Conservation (phyloP, 2,329 filamentous ascomycete species). For the Apiospora saccharicola region DNA sequence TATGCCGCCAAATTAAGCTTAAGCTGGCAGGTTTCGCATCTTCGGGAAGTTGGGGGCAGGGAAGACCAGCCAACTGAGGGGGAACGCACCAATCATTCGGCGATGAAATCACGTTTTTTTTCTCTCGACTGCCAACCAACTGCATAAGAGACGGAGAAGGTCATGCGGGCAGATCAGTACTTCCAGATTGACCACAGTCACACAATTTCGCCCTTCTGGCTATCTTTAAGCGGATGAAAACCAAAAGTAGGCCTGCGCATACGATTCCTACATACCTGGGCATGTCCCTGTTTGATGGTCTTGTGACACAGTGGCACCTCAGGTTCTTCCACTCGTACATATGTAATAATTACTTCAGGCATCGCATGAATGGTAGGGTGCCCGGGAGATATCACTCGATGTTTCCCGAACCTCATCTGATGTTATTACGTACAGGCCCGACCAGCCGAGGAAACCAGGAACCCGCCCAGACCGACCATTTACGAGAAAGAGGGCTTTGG, state of each 20-base stretch:
- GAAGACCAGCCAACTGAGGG: background rate
- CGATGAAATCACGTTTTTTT: background rate
- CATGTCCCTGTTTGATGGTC: background rate
- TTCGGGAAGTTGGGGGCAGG: slow-evolving; percentile 20
- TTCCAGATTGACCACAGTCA: background rate
- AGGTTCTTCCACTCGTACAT: background rate
- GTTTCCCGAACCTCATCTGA: background rate
- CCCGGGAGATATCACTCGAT: background rate
- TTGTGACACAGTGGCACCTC: slow-evolving; percentile 3
- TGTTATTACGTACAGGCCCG: background rate
- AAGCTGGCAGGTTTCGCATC: slow-evolving; percentile 25
- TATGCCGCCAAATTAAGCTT: slow-evolving; percentile 30
- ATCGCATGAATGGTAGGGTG: background rate
- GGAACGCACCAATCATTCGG: background rate
- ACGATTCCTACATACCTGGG: background rate
- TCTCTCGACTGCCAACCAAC: background rate
- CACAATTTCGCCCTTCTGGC: background rate
- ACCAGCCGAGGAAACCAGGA: background rate
- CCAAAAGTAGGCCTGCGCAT: background rate
- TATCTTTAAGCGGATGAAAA: background rate
- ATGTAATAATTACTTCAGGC: background rate
- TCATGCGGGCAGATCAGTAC: background rate
- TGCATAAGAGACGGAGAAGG: background rate
- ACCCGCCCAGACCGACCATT: background rate
- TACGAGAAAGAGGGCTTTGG: background rate